Evolutionary conservation across 192 early-diverging fungal genomes (phyloP).

Genomic region (Coemansia aciculifera): DNA sequence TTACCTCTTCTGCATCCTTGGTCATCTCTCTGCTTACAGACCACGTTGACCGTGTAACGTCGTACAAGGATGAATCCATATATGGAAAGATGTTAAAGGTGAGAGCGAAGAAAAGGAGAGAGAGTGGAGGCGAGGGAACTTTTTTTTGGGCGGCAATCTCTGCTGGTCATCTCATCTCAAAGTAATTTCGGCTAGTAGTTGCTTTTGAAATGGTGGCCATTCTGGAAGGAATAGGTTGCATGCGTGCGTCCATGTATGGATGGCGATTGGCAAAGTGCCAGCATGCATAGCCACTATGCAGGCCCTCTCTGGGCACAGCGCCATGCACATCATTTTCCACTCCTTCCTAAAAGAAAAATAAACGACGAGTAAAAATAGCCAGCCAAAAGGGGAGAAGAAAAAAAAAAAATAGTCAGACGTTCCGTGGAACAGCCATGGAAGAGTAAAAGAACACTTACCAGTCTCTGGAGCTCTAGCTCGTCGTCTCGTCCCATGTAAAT

Average conservation of each 20-base stretch:
- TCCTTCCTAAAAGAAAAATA: background rate
- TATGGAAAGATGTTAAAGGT: background rate
- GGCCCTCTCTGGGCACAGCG: background rate
- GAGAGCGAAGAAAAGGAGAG: background rate
- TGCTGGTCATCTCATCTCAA: background rate
- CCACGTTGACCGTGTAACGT: background rate
- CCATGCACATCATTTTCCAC: background rate
- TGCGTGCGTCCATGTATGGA: slow-evolving; percentile 7
- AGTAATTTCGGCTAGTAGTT: slow-evolving; percentile 1
- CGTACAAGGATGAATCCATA: background rate
- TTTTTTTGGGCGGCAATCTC: background rate
- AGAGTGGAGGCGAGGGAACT: background rate
- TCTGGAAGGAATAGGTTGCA: slow-evolving; percentile 6
- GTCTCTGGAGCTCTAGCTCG: background rate
- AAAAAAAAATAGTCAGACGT: no score
- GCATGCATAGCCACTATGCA: slow-evolving; percentile 3
- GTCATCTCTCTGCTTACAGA: slow-evolving; percentile 1
- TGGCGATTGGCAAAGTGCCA: slow-evolving; percentile 9
- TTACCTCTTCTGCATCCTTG: background rate
- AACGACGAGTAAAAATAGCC: background rate
- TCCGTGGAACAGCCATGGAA: background rate
- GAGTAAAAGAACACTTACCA: background rate
- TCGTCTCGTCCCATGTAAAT: background rate
- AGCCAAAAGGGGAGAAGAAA: background rate
- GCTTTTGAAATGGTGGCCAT: background rate